Evolutionary conservation across 2,329 filamentous ascomycete genomes (phyloP).

Genomic region (Hypomyces rosellus): DNA sequence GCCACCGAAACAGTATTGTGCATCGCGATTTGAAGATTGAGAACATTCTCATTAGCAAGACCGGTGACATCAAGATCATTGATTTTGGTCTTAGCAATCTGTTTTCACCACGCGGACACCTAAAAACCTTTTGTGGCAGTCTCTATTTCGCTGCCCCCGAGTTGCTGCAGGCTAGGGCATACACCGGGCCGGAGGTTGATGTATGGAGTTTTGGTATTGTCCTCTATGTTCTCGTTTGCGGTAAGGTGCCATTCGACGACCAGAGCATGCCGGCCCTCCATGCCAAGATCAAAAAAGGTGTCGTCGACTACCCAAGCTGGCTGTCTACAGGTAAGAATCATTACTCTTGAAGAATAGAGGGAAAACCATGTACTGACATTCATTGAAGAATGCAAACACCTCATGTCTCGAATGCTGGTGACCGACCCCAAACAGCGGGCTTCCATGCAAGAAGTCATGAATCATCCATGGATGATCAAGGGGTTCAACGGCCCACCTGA

Average conservation of each 20-base stretch:
- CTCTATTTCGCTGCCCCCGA: constrained; percentile 97
- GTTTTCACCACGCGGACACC: constrained; percentile 74
- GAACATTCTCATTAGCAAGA: constrained; percentile 98
- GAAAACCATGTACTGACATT: neutral
- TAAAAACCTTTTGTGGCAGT: constrained; percentile 97
- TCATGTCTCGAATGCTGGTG: constrained; percentile 92
- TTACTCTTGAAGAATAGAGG: neutral
- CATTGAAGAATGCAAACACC: constrained; percentile 79
- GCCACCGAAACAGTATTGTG: constrained; percentile 95
- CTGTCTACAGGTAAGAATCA: constrained; percentile 68
- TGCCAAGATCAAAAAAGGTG: constrained; percentile 96
- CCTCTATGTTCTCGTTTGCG: constrained; percentile 91
- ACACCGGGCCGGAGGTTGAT: constrained; percentile 94
- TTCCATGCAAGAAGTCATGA: constrained; percentile 85
- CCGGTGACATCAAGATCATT: constrained; percentile 98
- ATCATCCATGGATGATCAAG: constrained; percentile 92
- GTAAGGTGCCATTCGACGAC: constrained; percentile 97
- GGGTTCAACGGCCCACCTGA: constrained; percentile 82
- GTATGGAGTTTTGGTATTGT: constrained; percentile 99
- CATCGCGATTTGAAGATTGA: constrained; percentile 98
- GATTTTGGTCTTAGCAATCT: constrained; percentile 97
- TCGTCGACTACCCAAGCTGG: constrained; percentile 94
- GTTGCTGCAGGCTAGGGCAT: constrained; percentile 84
- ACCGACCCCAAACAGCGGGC: constrained; percentile 86
- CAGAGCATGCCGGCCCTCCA: constrained; percentile 98